These are phyloP conservation scores for Suillus subaureus DNA, from an alignment of 768 basidiomycete genomes.

Conservation along the genomic window DNA sequence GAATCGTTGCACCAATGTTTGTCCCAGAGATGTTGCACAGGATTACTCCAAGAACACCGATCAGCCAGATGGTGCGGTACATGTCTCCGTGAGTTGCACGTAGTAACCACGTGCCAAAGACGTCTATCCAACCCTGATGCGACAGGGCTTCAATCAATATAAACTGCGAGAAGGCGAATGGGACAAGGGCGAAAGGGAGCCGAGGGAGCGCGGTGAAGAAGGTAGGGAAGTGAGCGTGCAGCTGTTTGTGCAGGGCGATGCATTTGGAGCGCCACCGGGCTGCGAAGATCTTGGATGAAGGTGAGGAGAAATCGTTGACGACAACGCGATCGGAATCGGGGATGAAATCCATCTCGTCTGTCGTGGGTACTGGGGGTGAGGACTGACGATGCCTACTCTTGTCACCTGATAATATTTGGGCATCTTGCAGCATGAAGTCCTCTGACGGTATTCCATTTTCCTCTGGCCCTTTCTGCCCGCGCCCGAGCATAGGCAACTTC, in stretches of 20 bases:
- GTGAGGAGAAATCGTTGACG: not conserved
- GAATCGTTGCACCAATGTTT: slow-evolving; percentile 90
- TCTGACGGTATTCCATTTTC: not conserved
- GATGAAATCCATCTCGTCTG: slow-evolving; percentile 4
- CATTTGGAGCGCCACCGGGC: slow-evolving; percentile 1
- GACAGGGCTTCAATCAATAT: slow-evolving; percentile 87
- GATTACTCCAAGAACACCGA: slow-evolving; percentile 72
- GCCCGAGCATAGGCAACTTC: slow-evolving; percentile 23
- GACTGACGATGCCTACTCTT: not conserved
- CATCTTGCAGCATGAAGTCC: not conserved
- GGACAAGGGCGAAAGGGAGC: slow-evolving; percentile 80
- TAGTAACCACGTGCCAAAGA: slow-evolving; percentile 74
- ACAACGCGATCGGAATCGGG: slow-evolving; percentile 9
- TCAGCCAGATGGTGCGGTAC: slow-evolving; percentile 59
- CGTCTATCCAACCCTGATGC: slow-evolving; percentile 83
- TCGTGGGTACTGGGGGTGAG: not conserved
- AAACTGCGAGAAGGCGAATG: slow-evolving; percentile 94
- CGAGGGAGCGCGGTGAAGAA: slow-evolving; percentile 63
- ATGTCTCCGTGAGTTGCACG: slow-evolving; percentile 45
- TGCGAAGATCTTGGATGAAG: not conserved
- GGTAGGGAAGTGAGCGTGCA: slow-evolving; percentile 62
- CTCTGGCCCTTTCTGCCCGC: slow-evolving; percentile 4
- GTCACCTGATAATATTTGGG: not conserved
- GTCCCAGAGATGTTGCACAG: slow-evolving; percentile 85
- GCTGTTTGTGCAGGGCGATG: slow-evolving; percentile 4